Conservation (phyloP, 768 basidiomycete species). For the Xerocomus brunneocitrinus region DNA sequence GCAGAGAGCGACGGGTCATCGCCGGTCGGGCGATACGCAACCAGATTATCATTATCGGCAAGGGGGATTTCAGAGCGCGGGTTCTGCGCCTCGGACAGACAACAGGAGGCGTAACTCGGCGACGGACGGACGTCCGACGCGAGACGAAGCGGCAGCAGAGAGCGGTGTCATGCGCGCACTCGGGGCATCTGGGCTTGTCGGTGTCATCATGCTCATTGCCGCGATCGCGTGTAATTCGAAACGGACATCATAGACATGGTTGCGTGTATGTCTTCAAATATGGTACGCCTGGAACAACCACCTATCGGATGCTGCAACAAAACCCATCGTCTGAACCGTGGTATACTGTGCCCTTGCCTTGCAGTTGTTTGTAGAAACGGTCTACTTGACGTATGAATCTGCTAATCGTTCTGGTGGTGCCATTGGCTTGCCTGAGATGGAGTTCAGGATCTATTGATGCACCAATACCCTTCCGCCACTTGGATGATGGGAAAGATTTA, state of each 20-base stretch:
- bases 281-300: not conserved
- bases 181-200: constrained; percentile 26
- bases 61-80: constrained; percentile 3
- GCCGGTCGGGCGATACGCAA: not conserved
- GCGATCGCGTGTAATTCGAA: constrained; percentile 14
- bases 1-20: constrained; percentile 26
- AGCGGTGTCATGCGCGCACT: constrained; percentile 24
- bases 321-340: too few relatives aligned
- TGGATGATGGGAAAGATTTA: too few relatives aligned
- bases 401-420: too few relatives aligned
- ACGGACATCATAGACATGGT: constrained; percentile 9
- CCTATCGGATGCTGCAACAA: not conserved
- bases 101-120: not conserved
- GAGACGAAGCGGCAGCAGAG: constrained; percentile 23
- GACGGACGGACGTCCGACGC: constrained; percentile 10
- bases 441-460: too few relatives aligned
- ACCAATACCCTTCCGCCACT: too few relatives aligned
- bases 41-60: not conserved
- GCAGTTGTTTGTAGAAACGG: too few relatives aligned
- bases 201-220: constrained; percentile 25
- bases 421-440: too few relatives aligned
- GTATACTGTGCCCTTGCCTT: too few relatives aligned
- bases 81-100: constrained; percentile 2
- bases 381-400: too few relatives aligned
- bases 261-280: not conserved